Base-by-base conservation (phyloP, 352 stramenopile genomes). In the Thraustochytrium aureum region DNA sequence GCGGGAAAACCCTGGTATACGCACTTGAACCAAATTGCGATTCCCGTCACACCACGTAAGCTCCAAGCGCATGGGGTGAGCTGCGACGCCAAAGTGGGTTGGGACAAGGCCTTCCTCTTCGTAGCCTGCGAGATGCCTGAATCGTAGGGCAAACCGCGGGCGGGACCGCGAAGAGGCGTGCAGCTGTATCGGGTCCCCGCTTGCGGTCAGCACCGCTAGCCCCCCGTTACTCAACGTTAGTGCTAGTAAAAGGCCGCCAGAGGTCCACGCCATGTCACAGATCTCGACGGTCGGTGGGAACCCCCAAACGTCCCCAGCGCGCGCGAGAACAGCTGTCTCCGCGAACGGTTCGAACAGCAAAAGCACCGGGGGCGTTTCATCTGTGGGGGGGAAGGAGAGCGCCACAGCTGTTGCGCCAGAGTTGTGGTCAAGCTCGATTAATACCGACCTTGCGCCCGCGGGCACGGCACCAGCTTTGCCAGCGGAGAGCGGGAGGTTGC, bases 11-110 rank as follows among this genome's bases (percentile, higher is more conserved):
- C 59, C 61, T 6, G 64, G 64, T 3, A 74, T 41, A 41, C n/a
- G 26, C 4, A 74, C 14, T 2, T 74, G 64, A 2, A 74, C 64
- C 20, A 74, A 45, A 45, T 74, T 74, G 4, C 64, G 64, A 35
- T 74, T 60, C 12, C 64, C 64, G 47, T 74, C 64, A 26, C 64
- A 74, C 64, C 64, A 74, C 5, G 64, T 74, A 17, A 74, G 12
- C 37, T 74, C 64, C 20, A 30, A 37, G 22, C 26, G 43, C 20
- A 1, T 3, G 17, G 64, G 17, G 64, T 74, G 64, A 4, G n/a
- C 33, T 3, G 43, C 42, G 33, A 74, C 30, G 0, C 30, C 38
- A 4, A 74, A 74, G 47, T 32, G 20, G 10, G 64, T 2, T 6
- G 2, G 6, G 4, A 74, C 43, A 33, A 61, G 59, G 47, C 64